Evolutionary conservation across 441 rosid species (phyloP).

Genomic region (Melastoma candidum): DNA sequence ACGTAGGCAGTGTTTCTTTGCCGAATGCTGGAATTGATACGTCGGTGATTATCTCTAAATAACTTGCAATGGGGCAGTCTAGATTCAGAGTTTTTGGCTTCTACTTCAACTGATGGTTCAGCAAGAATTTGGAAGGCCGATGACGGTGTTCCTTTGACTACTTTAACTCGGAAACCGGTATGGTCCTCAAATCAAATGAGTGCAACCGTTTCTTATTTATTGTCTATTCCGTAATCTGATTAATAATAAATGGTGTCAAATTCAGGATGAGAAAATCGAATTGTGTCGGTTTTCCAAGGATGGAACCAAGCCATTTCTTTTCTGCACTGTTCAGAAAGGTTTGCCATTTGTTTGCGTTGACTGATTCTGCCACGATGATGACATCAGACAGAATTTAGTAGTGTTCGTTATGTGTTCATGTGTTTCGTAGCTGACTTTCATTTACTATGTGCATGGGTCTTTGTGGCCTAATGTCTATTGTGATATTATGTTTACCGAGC

Average conservation of each 20-base stretch:
- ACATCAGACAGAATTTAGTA: neutral
- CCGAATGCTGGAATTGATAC: no score
- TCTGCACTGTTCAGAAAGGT: slow-evolving; percentile 80
- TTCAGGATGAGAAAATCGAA: slow-evolving; percentile 81
- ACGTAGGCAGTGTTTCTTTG: no score
- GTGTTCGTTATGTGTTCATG: neutral
- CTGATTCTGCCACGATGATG: neutral
- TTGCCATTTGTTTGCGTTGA: neutral
- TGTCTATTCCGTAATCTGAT: no score
- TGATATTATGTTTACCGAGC: slow-evolving; percentile 16
- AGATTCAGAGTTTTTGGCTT: slow-evolving; percentile 84
- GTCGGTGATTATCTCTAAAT: no score
- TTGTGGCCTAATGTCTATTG: neutral
- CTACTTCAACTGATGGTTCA: slow-evolving; percentile 90
- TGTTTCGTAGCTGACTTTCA: neutral
- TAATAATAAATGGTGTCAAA: no score
- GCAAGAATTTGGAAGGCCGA: slow-evolving; percentile 94
- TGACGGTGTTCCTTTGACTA: slow-evolving; percentile 62
- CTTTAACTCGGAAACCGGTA: slow-evolving; percentile 72
- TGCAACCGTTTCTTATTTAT: no score
- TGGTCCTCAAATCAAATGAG: slow-evolving; percentile 3
- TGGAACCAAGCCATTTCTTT: slow-evolving; percentile 87
- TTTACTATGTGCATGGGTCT: neutral
- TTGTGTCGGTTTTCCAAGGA: slow-evolving; percentile 86
- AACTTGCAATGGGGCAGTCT: slow-evolving; percentile 29